Base-by-base conservation (phyloP, 2,329 filamentous ascomycete species). In the Aurifilum marmelostoma region DNA sequence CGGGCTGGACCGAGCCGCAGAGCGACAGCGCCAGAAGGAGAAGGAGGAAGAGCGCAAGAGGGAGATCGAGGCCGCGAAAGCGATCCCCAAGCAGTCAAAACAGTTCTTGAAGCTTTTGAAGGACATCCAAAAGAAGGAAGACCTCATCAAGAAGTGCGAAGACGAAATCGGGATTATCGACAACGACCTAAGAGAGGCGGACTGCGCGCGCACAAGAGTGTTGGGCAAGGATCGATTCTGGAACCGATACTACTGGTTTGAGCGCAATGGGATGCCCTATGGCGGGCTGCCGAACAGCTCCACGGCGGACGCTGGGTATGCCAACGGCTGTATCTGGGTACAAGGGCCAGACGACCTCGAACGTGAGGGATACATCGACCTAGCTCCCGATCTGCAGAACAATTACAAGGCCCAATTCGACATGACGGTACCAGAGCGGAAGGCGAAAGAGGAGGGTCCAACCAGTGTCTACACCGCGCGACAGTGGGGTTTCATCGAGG, bases 181-280 rank as follows among this genome's bases (percentile, higher is more conserved):
- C 75, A 94, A 97, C 75, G 94, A 98, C 77, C 85, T 99, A 60
- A 92, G 96, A 65, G 95, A 98, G 80, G 94, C 94, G 54, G 93
- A 97, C 79, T 97, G 95, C 75, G 93, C 94, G 47, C 91, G 96
- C 71, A 97, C 94, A 24, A 90, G 93, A 72, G 89, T 95, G 24
- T 85, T 99, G 34, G 96, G 96, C 70, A 95, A 96, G 78, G 96
- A 99, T 80, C 89, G 96, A 59, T 99, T 97, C 84, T 97, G 95
- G 89, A 98, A 99, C 80, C 89, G 95, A 66, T 99, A 98, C 80
- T 98, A 97, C 84, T 99, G 96, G 95, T 97, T 98, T 78, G 96
- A 99, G 80, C 91, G 95, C 72, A 99, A 98, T 76, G 96, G 94
- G 32, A 98, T 98, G 94, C 96, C 96, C 0, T 97, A 95, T 75